Base-by-base conservation (phyloP, 805 yeast genomes). In the Saccharomycopsis schoenii region DNA sequence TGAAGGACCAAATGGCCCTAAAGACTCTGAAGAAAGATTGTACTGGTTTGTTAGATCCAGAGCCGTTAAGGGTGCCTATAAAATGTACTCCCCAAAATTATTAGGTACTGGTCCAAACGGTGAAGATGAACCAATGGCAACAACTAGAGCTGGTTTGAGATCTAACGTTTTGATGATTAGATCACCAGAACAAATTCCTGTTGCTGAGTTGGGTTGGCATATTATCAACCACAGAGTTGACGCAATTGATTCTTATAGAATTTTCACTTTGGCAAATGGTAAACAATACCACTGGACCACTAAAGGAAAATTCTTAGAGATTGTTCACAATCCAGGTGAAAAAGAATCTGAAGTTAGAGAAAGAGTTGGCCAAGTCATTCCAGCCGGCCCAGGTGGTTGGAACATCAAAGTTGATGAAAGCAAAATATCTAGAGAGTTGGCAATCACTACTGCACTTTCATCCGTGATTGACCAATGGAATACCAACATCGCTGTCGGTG, bases 401-500 rank as follows among this genome's bases (percentile, higher is more conserved):
- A 82, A 81, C 56, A 68, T 84, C 56, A 71, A 70, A 61, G 74
- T 83, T 47, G 86, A 84, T 68, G 84, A 80, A 66, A 59, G 78
- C 37, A 78, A 82, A 67, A 79, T 84, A 41, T 77, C 81, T n/a
- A 72, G 80, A 56, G 87, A 83, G 64, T 66, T 84, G 72, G 88
- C 86, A 0, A 68, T 84, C 19, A 72, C 83, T 15, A 78, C 85
- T 9, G 88, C 87, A 3, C 71, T 84, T 62, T 80, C 83, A 62
- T 81, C 86, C 52, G 80, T 74, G 67, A 78, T 84, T 61, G 89
- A 84, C 67, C 88, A 83, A 62, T 84, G 89, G 89, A 84, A 82
- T 67, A 83, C 88, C 25, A 74, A 75, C 62, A 70, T 80, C 43
- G 80, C 80, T 25, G 81, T 83, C 43, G 88, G 88, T n/a, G 88